Base-by-base conservation (phyloP, 257 asterid species). In the Agastache rugosa region DNA sequence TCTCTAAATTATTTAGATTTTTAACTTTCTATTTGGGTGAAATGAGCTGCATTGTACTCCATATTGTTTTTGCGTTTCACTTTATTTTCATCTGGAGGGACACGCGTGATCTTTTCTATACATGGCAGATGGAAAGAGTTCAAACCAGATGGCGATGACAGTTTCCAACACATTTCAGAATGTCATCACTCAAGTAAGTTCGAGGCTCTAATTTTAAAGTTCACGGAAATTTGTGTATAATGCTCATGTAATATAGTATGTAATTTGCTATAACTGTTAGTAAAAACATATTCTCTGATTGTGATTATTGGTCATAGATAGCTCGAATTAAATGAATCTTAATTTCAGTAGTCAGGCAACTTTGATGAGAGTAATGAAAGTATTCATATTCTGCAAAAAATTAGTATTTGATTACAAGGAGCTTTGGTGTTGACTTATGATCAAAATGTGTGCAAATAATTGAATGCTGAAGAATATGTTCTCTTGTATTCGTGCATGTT, bases 181-280 rank as follows among this genome's bases (percentile, higher is more conserved):
- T 55, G 53, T 71, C 48, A 71, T 34, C 60, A 53, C 79, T 76
- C 82, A 79, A 86, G 96, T 92, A 87, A 75, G 58, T 78, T 67
- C 50, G 8, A 27, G 45, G 71, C 62, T 23, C 62, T 70, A 22
- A 63, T 72, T 74, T 54, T 37, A 11, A 63, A 12, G 47, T 42
- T 53, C 63, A 27, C n/a, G 15, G 8, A 12, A 5, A 25, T 58
- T 54, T 59, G 5, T 17, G 41, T 14, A 55, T 68, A 27, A 10
- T 31, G 37, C 37, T 31, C 37, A 31, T 31, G 37, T 5, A 31
- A 31, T 31, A 5, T 5, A 51, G 71, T 63, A 42, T 25, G 22
- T 65, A 45, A 39, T 64, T 25, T 61, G 42, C 58, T 20, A 17
- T 5, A 34, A 60, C 31, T 74, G 60, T 53, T 50, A 39, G 51